These are phyloP conservation scores for Leccinellum rugosiceps DNA, from an alignment of 768 basidiomycete genomes.

Conservation along the genomic window DNA sequence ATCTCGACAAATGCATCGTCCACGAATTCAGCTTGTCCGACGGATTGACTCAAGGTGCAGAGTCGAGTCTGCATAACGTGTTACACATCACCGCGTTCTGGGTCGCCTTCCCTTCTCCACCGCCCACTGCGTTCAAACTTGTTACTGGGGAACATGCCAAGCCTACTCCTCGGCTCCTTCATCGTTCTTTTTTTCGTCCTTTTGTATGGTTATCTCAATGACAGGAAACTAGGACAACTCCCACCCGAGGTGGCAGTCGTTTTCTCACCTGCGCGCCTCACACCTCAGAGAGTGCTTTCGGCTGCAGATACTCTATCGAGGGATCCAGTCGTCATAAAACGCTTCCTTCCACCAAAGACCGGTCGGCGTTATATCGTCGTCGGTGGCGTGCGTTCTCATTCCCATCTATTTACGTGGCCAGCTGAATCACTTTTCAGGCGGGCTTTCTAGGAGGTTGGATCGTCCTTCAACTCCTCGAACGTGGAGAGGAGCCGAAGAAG, in stretches of 20 bases:
- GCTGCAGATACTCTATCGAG: slow-evolving; percentile 37
- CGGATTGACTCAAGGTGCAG: background rate
- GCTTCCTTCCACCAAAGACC: slow-evolving; percentile 62
- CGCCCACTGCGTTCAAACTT: background rate
- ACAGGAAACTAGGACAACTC: slow-evolving; percentile 46
- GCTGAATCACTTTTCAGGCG: slow-evolving; percentile 38
- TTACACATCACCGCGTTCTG: background rate
- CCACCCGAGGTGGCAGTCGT: slow-evolving; percentile 42
- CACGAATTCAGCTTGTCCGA: background rate
- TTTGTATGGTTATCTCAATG: slow-evolving; percentile 51
- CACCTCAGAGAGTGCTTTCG: slow-evolving; percentile 39
- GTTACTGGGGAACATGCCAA: slow-evolving; percentile 17
- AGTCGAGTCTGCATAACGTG: background rate
- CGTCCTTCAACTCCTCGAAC: slow-evolving; percentile 58
- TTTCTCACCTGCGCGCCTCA: slow-evolving; percentile 53
- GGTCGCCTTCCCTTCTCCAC: background rate
- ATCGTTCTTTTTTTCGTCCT: slow-evolving; percentile 3
- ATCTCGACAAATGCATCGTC: background rate
- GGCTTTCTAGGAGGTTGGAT: slow-evolving; percentile 83
- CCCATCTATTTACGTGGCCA: background rate
- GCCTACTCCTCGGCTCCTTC: slow-evolving; percentile 6
- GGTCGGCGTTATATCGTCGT: slow-evolving; percentile 74
- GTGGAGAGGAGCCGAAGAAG: slow-evolving; percentile 64
- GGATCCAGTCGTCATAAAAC: slow-evolving; percentile 34
- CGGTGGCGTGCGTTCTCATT: slow-evolving; percentile 55